These are phyloP conservation scores for Wickerhamomyces sp. DNA, from an alignment of 1,139 yeast genomes.

Conservation along the genomic window DNA sequence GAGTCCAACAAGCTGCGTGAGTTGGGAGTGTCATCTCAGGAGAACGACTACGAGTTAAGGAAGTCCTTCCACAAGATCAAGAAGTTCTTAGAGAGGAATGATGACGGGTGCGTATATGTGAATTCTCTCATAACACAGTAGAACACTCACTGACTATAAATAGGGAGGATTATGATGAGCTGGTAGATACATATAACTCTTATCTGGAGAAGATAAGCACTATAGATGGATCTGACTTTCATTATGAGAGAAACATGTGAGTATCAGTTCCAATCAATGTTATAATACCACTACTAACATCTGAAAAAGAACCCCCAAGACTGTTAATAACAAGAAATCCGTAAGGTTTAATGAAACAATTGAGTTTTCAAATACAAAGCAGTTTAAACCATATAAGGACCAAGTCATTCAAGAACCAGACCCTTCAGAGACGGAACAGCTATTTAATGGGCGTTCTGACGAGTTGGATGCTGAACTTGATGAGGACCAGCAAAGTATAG, in stretches of 20 bases:
- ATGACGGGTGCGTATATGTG: slow-evolving; percentile 24
- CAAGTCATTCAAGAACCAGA: slow-evolving; percentile 22
- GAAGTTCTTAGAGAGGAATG: slow-evolving; percentile 27
- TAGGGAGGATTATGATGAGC: slow-evolving; percentile 33
- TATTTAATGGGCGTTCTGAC: slow-evolving; percentile 19
- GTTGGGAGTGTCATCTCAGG: slow-evolving; percentile 40
- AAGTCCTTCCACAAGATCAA: slow-evolving; percentile 37
- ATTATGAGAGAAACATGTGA: slow-evolving; percentile 21
- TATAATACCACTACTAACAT: not conserved
- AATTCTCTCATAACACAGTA: slow-evolving; percentile 15
- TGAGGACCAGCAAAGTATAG: slow-evolving; percentile 19
- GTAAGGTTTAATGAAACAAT: slow-evolving; percentile 33
- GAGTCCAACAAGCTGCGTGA: slow-evolving; percentile 17
- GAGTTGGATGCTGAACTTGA: slow-evolving; percentile 9
- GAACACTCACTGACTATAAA: not conserved
- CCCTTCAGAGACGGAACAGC: slow-evolving; percentile 14
- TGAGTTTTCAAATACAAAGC: slow-evolving; percentile 22
- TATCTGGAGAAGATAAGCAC: slow-evolving; percentile 24
- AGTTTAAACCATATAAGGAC: slow-evolving; percentile 43
- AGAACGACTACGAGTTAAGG: slow-evolving; percentile 51
- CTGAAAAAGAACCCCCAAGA: slow-evolving; percentile 1
- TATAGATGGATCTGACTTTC: slow-evolving; percentile 37
- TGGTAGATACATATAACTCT: slow-evolving; percentile 28
- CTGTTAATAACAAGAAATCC: slow-evolving; percentile 23
- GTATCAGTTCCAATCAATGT: not conserved